These are phyloP conservation scores for Boletus pseudo-olivaceus DNA, from an alignment of 768 basidiomycete genomes.

Conservation along the genomic window DNA sequence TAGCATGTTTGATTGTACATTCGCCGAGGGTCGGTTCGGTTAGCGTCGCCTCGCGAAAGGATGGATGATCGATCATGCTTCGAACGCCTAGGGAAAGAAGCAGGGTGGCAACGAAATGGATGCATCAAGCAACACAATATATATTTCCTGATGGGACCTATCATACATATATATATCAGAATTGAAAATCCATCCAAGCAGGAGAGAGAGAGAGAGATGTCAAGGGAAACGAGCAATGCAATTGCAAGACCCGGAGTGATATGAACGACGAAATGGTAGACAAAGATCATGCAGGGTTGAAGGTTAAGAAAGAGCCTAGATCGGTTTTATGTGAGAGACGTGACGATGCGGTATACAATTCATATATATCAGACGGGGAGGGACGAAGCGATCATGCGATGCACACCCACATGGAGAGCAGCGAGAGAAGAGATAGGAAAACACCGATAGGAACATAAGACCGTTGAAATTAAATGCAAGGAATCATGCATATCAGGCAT, in stretches of 20 bases:
- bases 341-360: conserved; percentile 29
- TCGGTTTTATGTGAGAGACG: conserved; percentile 12
- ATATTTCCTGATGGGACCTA: conserved; percentile 20
- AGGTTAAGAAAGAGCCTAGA: background rate
- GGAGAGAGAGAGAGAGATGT: background rate
- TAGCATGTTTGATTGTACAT: background rate
- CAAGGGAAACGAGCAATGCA: background rate
- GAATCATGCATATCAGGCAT: conserved; percentile 24
- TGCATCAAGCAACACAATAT: conserved; percentile 27
- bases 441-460: conserved; percentile 10
- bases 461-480: conserved; percentile 23
- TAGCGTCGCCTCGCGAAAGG: background rate
- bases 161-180: conserved; percentile 19
- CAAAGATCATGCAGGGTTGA: conserved; percentile 3
- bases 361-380: conserved; percentile 12
- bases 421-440: background rate
- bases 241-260: background rate
- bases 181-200: conserved; percentile 6
- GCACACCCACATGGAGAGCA: conserved; percentile 18
- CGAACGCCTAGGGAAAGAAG: background rate
- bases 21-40: background rate
- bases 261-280: background rate
- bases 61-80: background rate
- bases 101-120: conserved; percentile 5
- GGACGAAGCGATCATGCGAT: conserved; percentile 9